Evolutionary conservation across 768 basidiomycete genomes (phyloP).

Genomic region (Xanthoconium purpureum): DNA sequence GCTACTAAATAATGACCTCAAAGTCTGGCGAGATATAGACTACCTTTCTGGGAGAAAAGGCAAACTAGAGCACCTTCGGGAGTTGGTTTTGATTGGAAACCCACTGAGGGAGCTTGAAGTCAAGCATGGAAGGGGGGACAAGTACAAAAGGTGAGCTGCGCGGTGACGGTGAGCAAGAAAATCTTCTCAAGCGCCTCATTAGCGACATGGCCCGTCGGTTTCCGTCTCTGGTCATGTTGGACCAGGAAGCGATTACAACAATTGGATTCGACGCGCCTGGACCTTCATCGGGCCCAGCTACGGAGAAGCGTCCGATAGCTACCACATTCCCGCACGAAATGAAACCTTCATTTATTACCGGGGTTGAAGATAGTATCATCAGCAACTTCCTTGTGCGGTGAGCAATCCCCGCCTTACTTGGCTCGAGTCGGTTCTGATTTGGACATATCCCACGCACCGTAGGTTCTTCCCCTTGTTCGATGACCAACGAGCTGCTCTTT

Average conservation of each 20-base stretch:
- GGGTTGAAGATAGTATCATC: conserved; percentile 65
- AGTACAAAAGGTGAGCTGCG: conserved; percentile 62
- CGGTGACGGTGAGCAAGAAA: background rate
- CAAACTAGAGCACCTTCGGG: conserved; percentile 61
- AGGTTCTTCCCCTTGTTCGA: conserved; percentile 90
- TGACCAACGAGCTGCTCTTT: conserved; percentile 60
- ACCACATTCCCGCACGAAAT: conserved; percentile 79
- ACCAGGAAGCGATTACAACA: conserved; percentile 70
- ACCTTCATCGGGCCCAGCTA: conserved; percentile 40
- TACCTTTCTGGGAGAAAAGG: conserved; percentile 55
- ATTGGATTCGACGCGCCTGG: conserved; percentile 78
- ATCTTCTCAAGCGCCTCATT: conserved; percentile 10
- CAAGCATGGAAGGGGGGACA: conserved; percentile 52
- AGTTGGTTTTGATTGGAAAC: conserved; percentile 72
- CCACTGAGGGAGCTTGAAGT: conserved; percentile 66
- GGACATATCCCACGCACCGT: conserved; percentile 4
- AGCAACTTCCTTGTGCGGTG: conserved; percentile 78
- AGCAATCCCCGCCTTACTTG: conserved; percentile 24
- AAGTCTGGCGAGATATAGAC: conserved; percentile 68
- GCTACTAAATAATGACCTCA: conserved; percentile 71
- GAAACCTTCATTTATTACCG: conserved; percentile 69
- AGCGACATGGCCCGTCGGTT: conserved; percentile 84
- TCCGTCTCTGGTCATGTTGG: conserved; percentile 76
- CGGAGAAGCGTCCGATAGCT: conserved; percentile 47
- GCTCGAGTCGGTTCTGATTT: conserved; percentile 2